Base-by-base conservation (phyloP, 768 basidiomycete genomes). In the Lactarius hatsudake region DNA sequence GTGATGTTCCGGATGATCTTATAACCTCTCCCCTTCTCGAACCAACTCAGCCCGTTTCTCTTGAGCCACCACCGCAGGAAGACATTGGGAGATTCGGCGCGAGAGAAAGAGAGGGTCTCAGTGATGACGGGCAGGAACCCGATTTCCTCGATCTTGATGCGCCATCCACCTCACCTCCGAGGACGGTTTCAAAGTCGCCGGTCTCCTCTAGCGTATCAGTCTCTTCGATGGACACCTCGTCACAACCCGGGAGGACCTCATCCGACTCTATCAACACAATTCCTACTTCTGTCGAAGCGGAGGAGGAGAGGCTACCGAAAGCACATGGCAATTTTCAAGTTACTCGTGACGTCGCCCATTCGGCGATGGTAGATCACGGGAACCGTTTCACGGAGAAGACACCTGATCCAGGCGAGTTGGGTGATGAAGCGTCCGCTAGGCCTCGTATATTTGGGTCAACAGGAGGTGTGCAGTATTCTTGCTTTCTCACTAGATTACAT, bases 21-120 rank as follows among this genome's bases (percentile, higher is more conserved):
- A 90, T 95, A 69, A 99, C 97, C 0, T 94, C 91, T 78, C 97
- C 97, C 30, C 79, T 99, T 28, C 85, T 96, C 17, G 81, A 87
- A 68, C 86, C 90, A 10, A 88, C 87, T 3, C 79, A 74, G 59
- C 74, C 80, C 32, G 81, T 66, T 61, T 76, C 66, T 73, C 69
- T 67, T 62, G 76, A 68, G 68, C 71, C 71, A 54, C 23, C 38
- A 18, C 73, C 68, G 68, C 72, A 43, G 65, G 76, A 55, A 71
- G 75, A 65, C 10, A 71, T 76, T 23, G 82, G 80, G 51, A 72
- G 80, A 55, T 84, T 82, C 67, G 83, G 80, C 34, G 78, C 79
- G 9, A 79, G 78, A 67, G 75, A 77, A 70, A 74, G n/a, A 15
- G 59, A 38, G 17, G 38, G 43, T 8, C 34, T 78, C 18, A 63